Conservation (phyloP, 352 stramenopile genomes). For the Plasmopara halstedii region DNA sequence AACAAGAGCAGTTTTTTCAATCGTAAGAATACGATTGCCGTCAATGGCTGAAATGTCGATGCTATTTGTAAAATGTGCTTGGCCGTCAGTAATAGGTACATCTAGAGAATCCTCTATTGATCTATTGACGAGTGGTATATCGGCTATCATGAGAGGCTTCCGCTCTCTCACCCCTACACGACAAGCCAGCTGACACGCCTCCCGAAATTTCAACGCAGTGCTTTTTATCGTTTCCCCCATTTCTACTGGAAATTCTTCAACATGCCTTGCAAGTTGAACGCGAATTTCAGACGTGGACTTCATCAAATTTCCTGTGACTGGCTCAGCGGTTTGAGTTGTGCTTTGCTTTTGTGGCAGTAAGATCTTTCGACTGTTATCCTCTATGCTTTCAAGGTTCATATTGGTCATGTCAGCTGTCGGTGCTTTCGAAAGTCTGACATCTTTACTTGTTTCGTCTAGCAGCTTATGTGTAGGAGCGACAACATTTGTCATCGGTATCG, state of each 20-base stretch:
- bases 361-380: slow-evolving; percentile 1
- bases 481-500: slow-evolving; percentile 47
- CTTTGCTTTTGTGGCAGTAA: slow-evolving; percentile 8
- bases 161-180: slow-evolving; percentile 6
- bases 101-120: neutral
- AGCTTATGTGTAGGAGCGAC: slow-evolving; percentile 1
- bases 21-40: slow-evolving; percentile 3
- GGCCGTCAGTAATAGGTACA: neutral
- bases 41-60: slow-evolving; percentile 6
- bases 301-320: neutral
- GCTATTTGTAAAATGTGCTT: neutral
- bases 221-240: neutral
- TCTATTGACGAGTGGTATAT: neutral
- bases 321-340: slow-evolving; percentile 1
- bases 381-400: neutral
- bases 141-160: neutral
- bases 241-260: neutral
- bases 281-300: neutral
- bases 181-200: slow-evolving; percentile 13
- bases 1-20: neutral
- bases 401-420: neutral
- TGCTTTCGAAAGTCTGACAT: neutral
- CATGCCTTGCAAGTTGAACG: slow-evolving; percentile 1
- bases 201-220: slow-evolving; percentile 4
- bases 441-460: neutral